Evolutionary conservation across 352 stramenopile species (phyloP).

Genomic region (Pythium coloratum): DNA sequence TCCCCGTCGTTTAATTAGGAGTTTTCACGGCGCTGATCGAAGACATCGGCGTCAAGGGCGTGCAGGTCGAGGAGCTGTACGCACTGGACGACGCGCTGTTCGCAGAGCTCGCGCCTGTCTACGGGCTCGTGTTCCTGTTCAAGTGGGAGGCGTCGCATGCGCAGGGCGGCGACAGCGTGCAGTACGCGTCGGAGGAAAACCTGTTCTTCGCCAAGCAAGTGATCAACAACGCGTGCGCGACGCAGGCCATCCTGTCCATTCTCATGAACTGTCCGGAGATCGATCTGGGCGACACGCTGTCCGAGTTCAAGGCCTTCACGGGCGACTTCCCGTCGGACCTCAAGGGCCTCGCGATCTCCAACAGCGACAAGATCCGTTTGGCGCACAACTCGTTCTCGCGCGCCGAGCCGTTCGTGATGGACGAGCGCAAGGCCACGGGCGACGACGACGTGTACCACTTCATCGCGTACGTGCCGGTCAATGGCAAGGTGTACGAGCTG

Average conservation of each 20-base stretch:
- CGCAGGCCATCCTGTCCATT: constrained; percentile 96
- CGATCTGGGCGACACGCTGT: constrained; percentile 60
- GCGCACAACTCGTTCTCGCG: constrained; percentile 85
- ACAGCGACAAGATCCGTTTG: constrained; percentile 83
- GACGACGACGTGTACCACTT: constrained; percentile 98
- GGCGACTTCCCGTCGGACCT: constrained; percentile 74
- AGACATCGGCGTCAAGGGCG: constrained; percentile 90
- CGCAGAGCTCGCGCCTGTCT: constrained; percentile 67
- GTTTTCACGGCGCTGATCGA: constrained; percentile 94
- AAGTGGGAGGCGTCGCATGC: constrained; percentile 86
- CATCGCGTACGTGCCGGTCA: constrained; percentile 92
- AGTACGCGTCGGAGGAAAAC: constrained; percentile 37
- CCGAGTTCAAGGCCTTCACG: constrained; percentile 83
- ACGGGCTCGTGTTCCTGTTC: constrained; percentile 97
- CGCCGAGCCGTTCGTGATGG: constrained; percentile 79
- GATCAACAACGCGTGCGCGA: constrained; percentile 96
- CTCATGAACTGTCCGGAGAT: constrained; percentile 90
- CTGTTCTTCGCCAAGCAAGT: constrained; percentile 97
- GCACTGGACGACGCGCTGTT: constrained; percentile 89
- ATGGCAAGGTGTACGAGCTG: constrained; percentile 94
- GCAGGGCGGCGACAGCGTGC: constrained; percentile 26
- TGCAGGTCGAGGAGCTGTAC: constrained; percentile 95
- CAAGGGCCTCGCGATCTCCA: constrained; percentile 85
- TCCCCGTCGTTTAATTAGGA: constrained; percentile 31
- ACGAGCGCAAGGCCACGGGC: constrained; percentile 67